phyloP scores from a whole-genome alignment of 176 grass and related monocot species.

The Puccinellia tenuiflora region DNA sequence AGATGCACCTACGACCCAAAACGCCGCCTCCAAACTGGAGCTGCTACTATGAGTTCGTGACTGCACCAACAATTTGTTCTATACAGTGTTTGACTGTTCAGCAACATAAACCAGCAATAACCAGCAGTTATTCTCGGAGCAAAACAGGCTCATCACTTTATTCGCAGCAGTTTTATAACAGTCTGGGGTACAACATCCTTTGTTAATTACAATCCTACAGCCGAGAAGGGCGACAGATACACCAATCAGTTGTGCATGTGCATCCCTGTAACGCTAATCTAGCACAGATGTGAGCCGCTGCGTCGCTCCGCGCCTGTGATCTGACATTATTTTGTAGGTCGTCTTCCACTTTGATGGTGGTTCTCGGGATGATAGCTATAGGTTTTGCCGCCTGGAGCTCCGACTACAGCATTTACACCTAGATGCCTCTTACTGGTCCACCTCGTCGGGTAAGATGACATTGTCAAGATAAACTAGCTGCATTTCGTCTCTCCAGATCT shows the following conservation, averaged over 20 bases:
- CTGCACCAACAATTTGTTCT: no score
- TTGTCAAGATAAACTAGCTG: slow-evolving; percentile 71
- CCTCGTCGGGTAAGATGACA: slow-evolving; percentile 49
- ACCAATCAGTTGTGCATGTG: neutral
- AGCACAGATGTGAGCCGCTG: neutral
- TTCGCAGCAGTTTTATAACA: neutral
- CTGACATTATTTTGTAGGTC: slow-evolving; percentile 17
- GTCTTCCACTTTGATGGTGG: slow-evolving; percentile 7
- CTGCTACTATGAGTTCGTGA: no score
- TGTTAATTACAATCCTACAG: slow-evolving; percentile 11
- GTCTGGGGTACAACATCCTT: neutral
- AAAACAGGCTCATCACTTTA: slow-evolving; percentile 22
- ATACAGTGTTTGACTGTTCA: neutral
- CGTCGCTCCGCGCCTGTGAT: neutral
- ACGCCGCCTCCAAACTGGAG: no score
- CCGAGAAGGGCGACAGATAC: neutral
- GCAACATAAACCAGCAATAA: no score
- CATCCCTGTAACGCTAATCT: slow-evolving; percentile 15
- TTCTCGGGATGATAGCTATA: neutral
- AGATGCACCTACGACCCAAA: no score
- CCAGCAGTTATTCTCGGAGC: neutral
- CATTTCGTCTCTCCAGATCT: slow-evolving; percentile 99
- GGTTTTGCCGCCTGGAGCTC: neutral
- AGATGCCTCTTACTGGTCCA: slow-evolving; percentile 46
- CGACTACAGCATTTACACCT: neutral